Base-by-base conservation (phyloP, 2,329 filamentous ascomycete genomes). In the Colletotrichum sidae region DNA sequence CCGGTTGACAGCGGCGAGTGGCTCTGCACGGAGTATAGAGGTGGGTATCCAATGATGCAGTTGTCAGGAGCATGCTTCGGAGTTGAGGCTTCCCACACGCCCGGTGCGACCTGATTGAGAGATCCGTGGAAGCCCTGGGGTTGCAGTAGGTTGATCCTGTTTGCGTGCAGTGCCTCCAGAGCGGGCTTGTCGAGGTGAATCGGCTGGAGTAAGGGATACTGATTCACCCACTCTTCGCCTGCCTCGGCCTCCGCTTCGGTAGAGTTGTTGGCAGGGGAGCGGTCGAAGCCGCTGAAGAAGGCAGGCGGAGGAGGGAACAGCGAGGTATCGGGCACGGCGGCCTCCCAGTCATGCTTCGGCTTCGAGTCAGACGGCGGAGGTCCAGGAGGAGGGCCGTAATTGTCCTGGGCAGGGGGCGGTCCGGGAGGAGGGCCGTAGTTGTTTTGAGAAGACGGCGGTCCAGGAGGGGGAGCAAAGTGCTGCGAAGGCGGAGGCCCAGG, bases 301-400 rank as follows among this genome's bases (percentile, higher is more conserved):
- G 86, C 85, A 0, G 92, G 92, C 1, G 92, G 92, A 0, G 91
- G 91, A 1, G 91, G 91, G 47, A 94, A 86, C 9, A 92, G 83
- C 1, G 90, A 83, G 2, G 88, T 93, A 75, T 94, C 91, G 0
- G 91, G 90, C 2, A 93, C 90, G 3, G 89, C 86, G 7, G 84
- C 73, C 69, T 89, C 83, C 92, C 92, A 94, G 77, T 92, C 88
- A 74, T 93, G 90, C 70, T 88, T 75, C 5, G 69, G 67, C 51
- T 72, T 70, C 6, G 61, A 41, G 11, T 67, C 60, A 4, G 50
- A 15, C 8, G 67, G 72, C 6, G 73, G 72, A 15, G 76, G 77
- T 0, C 78, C 78, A 0, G 77, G 70, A 2, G 80, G 81, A 35
- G 80, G 78, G 8, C 72, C 73, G 17, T 74, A 77, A 17, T 76